phyloP scores from a whole-genome alignment of 257 asterid species.

The Ligustrum vulgare region DNA sequence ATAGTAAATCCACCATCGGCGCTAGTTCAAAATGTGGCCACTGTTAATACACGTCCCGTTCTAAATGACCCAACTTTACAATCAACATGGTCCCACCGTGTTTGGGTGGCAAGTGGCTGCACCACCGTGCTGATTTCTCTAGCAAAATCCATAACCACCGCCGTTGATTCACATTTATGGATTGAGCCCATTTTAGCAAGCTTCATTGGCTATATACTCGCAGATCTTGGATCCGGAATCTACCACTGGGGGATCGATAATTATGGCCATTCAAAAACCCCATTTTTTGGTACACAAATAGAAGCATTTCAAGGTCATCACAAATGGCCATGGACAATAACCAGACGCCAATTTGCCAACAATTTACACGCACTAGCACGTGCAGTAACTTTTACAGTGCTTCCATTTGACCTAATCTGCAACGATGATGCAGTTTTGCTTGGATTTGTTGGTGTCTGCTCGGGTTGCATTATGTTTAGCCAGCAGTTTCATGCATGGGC shows the following conservation, averaged over 20 bases:
- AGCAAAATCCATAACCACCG: conserved; percentile 44
- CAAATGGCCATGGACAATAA: conserved; percentile 82
- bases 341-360: conserved; percentile 78
- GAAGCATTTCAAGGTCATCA: conserved; percentile 92
- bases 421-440: conserved; percentile 38
- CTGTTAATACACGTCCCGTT: conserved; percentile 13
- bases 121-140: conserved; percentile 64
- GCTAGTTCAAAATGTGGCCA: neutral
- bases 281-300: conserved; percentile 63
- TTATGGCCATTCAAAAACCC: conserved; percentile 67
- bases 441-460: conserved; percentile 55
- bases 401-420: conserved; percentile 43
- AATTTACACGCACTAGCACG: conserved; percentile 59
- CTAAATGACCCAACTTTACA: conserved; percentile 50
- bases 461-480: conserved; percentile 70
- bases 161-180: conserved; percentile 45
- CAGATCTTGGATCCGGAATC: conserved; percentile 78
- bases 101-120: conserved; percentile 77
- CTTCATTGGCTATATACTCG: conserved; percentile 58
- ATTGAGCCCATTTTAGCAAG: conserved; percentile 61
- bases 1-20: neutral
- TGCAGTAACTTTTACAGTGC: conserved; percentile 49
- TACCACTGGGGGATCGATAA: conserved; percentile 97
- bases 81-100: conserved; percentile 84
- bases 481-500: conserved; percentile 86